Base-by-base conservation (phyloP, 306 rosid genomes). In the Nissolia schottii region DNA sequence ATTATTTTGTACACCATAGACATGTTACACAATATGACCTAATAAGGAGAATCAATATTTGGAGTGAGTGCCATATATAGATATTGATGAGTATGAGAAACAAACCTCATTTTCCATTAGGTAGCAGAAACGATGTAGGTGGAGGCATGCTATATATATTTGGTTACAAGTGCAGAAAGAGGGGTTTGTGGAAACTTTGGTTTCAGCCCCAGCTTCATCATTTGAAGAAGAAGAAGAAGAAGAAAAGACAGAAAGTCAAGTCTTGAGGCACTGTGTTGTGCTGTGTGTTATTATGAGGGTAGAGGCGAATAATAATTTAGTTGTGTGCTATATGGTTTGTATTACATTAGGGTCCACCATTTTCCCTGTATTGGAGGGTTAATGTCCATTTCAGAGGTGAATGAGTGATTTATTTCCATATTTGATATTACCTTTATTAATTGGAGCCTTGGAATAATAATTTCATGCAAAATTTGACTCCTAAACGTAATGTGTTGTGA, bases 381-480 rank as follows among this genome's bases (percentile, higher is more conserved):
- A 69, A 28, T 46, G 31, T 31, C 45, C 69, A 10, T 45, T 32
- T 13, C 15, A 0, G 18, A 41, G 22, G 18, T 2, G 45, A 43
- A n/a, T n/a, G n/a, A n/a, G n/a, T n/a, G n/a, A n/a, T n/a, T n/a
- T n/a, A n/a, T n/a, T n/a, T n/a, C n/a, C n/a, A n/a, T n/a, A n/a
- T n/a, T n/a, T n/a, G n/a, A n/a, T n/a, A n/a, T n/a, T n/a, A n/a
- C n/a, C n/a, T n/a, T n/a, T n/a, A n/a, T n/a, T n/a, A n/a, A n/a
- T n/a, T n/a, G 43, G 7, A 18, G 22, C 57, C 45, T 49, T 67
- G 12, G 37, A 37, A 54, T 23, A 54, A 51, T 55, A 35, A 35
- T 35, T 35, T 57, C 20, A 43, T 57, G 67, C 67, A 58, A 57
- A 31, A n/a, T n/a, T 58, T 59, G 77, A 59, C 37, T 25, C 23